Conservation (phyloP, 1,284 basidiomycete species). For the Cryptococcus maquisensis region DNA sequence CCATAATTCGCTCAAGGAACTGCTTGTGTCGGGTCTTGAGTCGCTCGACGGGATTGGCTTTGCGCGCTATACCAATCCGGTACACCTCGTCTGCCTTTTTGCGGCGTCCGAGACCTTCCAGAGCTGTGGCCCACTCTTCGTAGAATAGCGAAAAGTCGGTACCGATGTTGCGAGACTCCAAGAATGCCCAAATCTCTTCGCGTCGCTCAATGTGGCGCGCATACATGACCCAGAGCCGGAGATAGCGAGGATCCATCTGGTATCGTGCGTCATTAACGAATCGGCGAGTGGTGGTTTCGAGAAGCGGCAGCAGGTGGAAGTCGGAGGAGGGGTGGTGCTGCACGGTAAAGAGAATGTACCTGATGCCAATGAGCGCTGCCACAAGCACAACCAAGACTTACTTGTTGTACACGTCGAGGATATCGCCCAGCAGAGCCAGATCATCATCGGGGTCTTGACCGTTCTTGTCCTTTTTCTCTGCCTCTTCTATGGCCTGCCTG, state of each 20-base stretch:
- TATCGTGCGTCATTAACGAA: slow-evolving; percentile 78
- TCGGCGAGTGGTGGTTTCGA: slow-evolving; percentile 69
- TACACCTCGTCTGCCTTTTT: slow-evolving; percentile 79
- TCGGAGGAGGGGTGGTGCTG: slow-evolving; percentile 60
- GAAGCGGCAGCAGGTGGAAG: slow-evolving; percentile 64
- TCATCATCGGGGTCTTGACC: slow-evolving; percentile 58
- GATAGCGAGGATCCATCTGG: slow-evolving; percentile 78
- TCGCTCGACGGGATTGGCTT: slow-evolving; percentile 75
- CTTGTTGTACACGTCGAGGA: slow-evolving; percentile 51
- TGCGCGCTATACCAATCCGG: slow-evolving; percentile 73
- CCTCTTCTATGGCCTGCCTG: slow-evolving; percentile 45
- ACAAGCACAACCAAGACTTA: slow-evolving; percentile 31
- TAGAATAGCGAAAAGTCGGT: slow-evolving; percentile 72
- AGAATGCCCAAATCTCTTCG: slow-evolving; percentile 67
- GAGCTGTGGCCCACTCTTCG: slow-evolving; percentile 73
- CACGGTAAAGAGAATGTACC: slow-evolving; percentile 46
- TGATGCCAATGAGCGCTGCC: slow-evolving; percentile 10
- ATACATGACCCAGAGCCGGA: slow-evolving; percentile 82
- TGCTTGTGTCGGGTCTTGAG: slow-evolving; percentile 78
- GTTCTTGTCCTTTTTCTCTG: slow-evolving; percentile 44
- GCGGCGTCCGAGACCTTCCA: slow-evolving; percentile 67
- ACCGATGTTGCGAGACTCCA: slow-evolving; percentile 74
- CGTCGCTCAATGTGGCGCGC: slow-evolving; percentile 59
- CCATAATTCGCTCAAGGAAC: slow-evolving; percentile 68
- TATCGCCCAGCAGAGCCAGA: slow-evolving; percentile 36